Conservation (phyloP, 2,329 filamentous ascomycete species). For the Myriosclerotinia curreyana region DNA sequence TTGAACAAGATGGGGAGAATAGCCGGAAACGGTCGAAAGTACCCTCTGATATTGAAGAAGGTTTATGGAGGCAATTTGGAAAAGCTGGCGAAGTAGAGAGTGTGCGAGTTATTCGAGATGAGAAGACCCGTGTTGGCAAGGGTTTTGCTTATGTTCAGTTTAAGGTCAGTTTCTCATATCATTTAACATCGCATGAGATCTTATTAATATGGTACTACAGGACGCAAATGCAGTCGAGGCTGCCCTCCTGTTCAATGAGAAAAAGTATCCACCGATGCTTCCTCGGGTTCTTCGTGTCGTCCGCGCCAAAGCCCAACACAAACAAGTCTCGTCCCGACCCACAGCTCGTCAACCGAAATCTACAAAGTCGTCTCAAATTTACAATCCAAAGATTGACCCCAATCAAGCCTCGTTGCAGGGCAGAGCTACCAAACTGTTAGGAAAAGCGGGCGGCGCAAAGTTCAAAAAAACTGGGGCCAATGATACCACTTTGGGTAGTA, state of each 20-base stretch:
- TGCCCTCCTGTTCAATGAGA: slow-evolving; percentile 83
- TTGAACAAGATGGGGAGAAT: slow-evolving; percentile 62
- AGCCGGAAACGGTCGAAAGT: slow-evolving; percentile 71
- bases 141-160: slow-evolving; percentile 98
- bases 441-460: slow-evolving; percentile 59
- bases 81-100: slow-evolving; percentile 83
- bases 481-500: slow-evolving; percentile 30
- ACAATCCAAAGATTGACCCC: slow-evolving; percentile 67
- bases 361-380: slow-evolving; percentile 41
- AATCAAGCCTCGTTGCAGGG: slow-evolving; percentile 69
- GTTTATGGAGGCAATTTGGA: slow-evolving; percentile 78
- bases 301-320: slow-evolving; percentile 57
- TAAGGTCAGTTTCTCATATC: slow-evolving; percentile 49
- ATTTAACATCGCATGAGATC: not conserved
- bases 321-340: slow-evolving; percentile 37
- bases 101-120: slow-evolving; percentile 86
- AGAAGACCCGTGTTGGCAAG: slow-evolving; percentile 89
- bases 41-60: slow-evolving; percentile 87
- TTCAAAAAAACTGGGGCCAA: slow-evolving; percentile 38
- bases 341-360: slow-evolving; percentile 42
- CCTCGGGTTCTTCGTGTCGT: slow-evolving; percentile 82
- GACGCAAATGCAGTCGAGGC: slow-evolving; percentile 85
- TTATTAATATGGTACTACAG: slow-evolving; percentile 40
- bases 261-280: slow-evolving; percentile 93
- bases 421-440: slow-evolving; percentile 71